phyloP scores from a whole-genome alignment of 75 land plant genomes.

The Selaginella tamariscina region DNA sequence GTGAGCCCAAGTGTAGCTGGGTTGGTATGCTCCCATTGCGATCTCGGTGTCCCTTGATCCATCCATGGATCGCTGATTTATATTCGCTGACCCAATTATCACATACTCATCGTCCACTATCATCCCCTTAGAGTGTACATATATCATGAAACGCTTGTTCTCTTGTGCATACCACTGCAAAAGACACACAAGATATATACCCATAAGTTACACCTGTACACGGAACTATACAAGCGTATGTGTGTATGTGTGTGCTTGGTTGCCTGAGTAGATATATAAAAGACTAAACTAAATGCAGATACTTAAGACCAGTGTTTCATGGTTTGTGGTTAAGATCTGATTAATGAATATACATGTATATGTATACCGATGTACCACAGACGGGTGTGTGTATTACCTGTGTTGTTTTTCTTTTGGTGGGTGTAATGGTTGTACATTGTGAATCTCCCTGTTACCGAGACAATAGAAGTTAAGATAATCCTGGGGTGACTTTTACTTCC shows the following conservation, averaged over 20 bases:
- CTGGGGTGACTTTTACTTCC: constrained; percentile 18
- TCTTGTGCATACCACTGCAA: no score
- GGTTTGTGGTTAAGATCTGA: not conserved
- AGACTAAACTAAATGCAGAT: not conserved
- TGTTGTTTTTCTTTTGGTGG: not conserved
- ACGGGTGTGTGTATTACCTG: no score
- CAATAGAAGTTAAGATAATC: constrained; percentile 50
- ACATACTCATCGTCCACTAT: constrained; percentile 73
- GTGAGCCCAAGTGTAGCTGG: constrained; percentile 20
- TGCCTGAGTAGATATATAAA: no score
- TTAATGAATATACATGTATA: no score
- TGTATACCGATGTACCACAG: no score
- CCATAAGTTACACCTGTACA: not conserved
- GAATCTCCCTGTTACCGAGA: constrained; percentile 39
- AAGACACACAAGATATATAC: no score
- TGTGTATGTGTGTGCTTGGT: no score
- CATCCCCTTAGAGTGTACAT: constrained; percentile 79
- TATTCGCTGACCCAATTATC: constrained; percentile 65
- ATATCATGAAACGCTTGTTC: constrained; percentile 59
- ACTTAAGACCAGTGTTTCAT: not conserved
- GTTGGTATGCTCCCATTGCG: constrained; percentile 60
- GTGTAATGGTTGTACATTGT: not conserved
- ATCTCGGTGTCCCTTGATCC: constrained; percentile 69
- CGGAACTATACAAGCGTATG: no score
- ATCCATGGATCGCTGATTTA: constrained; percentile 72